Conservation (phyloP, 306 rosid species). For the Lagenaria siceraria region DNA sequence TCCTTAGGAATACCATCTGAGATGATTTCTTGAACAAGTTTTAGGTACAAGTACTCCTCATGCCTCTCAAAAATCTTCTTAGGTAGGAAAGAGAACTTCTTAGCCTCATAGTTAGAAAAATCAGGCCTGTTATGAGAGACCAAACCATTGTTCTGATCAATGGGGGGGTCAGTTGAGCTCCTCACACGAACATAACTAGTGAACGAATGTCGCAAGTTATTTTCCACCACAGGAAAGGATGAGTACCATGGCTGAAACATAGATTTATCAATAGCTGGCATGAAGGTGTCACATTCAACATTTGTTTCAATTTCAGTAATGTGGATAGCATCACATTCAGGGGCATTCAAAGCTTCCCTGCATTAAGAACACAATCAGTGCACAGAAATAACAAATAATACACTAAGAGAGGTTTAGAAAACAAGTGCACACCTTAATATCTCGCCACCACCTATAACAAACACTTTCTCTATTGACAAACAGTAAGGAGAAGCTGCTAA, state of each 20-base stretch:
- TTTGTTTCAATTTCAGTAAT: slow-evolving; percentile 64
- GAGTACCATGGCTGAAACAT: slow-evolving; percentile 90
- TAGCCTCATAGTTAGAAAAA: slow-evolving; percentile 42
- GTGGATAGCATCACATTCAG: slow-evolving; percentile 89
- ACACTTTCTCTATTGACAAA: slow-evolving; percentile 86
- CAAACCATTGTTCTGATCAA: slow-evolving; percentile 30
- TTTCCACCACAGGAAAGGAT: slow-evolving; percentile 71
- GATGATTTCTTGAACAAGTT: slow-evolving; percentile 67
- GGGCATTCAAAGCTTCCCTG: slow-evolving; percentile 84
- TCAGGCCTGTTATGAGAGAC: slow-evolving; percentile 18
- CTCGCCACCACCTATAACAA: slow-evolving; percentile 84
- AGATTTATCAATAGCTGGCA: slow-evolving; percentile 56
- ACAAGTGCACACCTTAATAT: slow-evolving; percentile 43
- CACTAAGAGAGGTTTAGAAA: slow-evolving; percentile 4
- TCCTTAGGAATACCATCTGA: slow-evolving; percentile 70
- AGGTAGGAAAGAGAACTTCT: slow-evolving; percentile 75
- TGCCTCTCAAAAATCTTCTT: slow-evolving; percentile 70
- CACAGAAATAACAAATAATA: background rate
- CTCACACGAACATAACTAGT: slow-evolving; percentile 75
- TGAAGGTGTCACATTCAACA: slow-evolving; percentile 72
- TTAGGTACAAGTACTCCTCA: slow-evolving; percentile 71
- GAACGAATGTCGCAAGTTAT: slow-evolving; percentile 50
- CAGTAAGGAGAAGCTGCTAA: slow-evolving; percentile 86
- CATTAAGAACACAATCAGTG: slow-evolving; percentile 16
- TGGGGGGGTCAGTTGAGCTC: slow-evolving; percentile 37